A percentile compares a stretch with the other conserved stretches of the same genome.
These are phyloP conservation scores for Meredithiella fracta DNA, from an alignment of 2,329 filamentous ascomycete species.

Conservation along the genomic window DNA sequence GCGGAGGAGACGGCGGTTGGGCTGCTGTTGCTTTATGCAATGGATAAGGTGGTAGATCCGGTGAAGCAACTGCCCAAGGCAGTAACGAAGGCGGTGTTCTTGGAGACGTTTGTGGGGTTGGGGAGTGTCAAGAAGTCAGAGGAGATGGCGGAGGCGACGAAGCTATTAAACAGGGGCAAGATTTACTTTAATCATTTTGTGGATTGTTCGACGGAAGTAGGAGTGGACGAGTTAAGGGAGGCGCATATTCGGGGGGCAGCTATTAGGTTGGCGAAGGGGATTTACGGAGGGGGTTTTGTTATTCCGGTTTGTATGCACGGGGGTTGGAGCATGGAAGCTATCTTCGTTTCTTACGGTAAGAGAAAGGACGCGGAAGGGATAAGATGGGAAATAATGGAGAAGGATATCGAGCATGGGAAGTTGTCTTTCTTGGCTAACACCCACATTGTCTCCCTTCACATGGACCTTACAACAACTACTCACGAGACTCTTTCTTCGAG, in stretches of 20 bases:
- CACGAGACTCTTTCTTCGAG: too few species aligned
- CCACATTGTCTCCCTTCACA: conserved; percentile 5
- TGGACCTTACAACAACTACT: neutral
- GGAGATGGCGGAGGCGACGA: neutral
- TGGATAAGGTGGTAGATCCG: conserved; percentile 4
- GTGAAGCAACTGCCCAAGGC: conserved; percentile 4
- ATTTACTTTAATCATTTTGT: conserved; percentile 13
- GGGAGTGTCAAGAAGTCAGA: neutral
- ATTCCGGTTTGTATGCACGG: conserved; percentile 7
- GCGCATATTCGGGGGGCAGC: conserved; percentile 7
- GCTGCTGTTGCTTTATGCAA: conserved; percentile 6
- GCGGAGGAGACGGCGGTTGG: conserved; percentile 8
- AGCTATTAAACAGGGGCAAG: neutral
- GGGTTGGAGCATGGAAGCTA: conserved; percentile 4
- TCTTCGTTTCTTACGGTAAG: conserved; percentile 5
- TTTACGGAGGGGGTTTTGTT: conserved; percentile 9
- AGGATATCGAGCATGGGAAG: too few species aligned
- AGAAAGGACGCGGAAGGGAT: neutral
- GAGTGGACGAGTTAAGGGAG: conserved; percentile 3
- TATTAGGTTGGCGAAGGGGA: conserved; percentile 1
- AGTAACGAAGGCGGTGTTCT: neutral
- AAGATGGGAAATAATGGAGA: neutral
- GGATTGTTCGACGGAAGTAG: neutral
- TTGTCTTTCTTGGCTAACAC: neutral
- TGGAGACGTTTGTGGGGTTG: conserved; percentile 1